A percentile compares a stretch with the other conserved stretches of the same genome.
Evolutionary conservation across 768 basidiomycete genomes (phyloP).

Genomic region (Boletus speciosus): DNA sequence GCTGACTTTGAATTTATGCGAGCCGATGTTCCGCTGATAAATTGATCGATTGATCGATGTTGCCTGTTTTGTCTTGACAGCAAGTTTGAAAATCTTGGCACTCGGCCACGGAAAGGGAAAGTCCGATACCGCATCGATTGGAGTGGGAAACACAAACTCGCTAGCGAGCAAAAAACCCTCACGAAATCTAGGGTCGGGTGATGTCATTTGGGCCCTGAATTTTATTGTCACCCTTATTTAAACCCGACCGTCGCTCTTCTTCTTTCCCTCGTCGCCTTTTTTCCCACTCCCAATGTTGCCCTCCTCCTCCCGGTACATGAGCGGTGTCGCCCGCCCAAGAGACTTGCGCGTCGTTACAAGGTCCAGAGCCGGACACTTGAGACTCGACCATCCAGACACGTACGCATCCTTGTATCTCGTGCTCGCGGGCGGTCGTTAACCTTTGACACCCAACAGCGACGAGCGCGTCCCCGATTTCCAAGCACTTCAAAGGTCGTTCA

Average conservation of each 20-base stretch:
- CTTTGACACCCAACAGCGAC: constrained; percentile 27
- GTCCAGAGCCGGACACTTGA: constrained; percentile 36
- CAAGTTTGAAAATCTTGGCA: no score
- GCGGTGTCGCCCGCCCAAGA: constrained; percentile 38
- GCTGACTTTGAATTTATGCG: neutral
- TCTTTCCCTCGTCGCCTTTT: neutral
- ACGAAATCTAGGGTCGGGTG: constrained; percentile 11
- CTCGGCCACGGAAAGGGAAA: no score
- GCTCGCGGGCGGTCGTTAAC: constrained; percentile 34
- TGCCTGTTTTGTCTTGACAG: no score
- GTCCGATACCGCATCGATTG: no score
- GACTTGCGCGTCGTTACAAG: constrained; percentile 36
- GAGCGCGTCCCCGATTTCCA: constrained; percentile 20
- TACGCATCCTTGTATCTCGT: constrained; percentile 30
- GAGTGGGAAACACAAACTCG: no score
- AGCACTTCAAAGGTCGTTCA: neutral
- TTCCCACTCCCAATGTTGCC: constrained; percentile 12
- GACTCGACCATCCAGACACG: constrained; percentile 31
- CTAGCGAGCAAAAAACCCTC: no score
- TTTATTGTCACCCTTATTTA: constrained; percentile 7
- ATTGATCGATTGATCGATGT: no score
- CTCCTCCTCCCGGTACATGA: constrained; percentile 33
- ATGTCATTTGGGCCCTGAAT: constrained; percentile 18
- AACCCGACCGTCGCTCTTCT: neutral
- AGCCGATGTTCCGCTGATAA: no score